Conservation (phyloP, 2,329 filamentous ascomycete genomes). For the Aureobasidium zeae region DNA sequence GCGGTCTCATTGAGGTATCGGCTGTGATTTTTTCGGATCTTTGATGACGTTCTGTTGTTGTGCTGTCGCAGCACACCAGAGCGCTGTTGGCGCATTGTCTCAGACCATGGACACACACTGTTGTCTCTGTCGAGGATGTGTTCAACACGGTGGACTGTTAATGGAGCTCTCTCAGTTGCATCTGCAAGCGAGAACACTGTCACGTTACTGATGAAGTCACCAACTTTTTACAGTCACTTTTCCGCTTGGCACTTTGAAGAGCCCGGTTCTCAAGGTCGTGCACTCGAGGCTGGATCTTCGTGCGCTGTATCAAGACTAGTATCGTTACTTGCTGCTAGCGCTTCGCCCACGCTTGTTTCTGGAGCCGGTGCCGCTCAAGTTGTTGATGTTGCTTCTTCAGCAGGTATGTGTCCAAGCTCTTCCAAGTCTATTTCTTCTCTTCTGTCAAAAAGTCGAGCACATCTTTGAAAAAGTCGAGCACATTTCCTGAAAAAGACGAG, state of each 20-base stretch:
- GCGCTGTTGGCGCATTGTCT: conserved; percentile 13
- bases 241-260: conserved; percentile 8
- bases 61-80: conserved; percentile 7
- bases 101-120: conserved; percentile 14
- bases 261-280: background rate
- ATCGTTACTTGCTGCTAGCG: conserved; percentile 8
- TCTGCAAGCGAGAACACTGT: conserved; percentile 14
- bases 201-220: conserved; percentile 16
- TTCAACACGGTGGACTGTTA: conserved; percentile 15
- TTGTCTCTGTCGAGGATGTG: conserved; percentile 16
- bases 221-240: conserved; percentile 15
- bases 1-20: too few relatives aligned
- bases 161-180: conserved; percentile 11
- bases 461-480: conserved; percentile 9
- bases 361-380: conserved; percentile 1
- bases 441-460: background rate
- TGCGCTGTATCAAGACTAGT: conserved; percentile 10
- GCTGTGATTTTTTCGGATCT: too few relatives aligned
- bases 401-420: conserved; percentile 7
- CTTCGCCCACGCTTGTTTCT: conserved; percentile 9
- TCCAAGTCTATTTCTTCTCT: conserved; percentile 7
- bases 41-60: background rate
- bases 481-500: background rate
- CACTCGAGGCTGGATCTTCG: conserved; percentile 4
- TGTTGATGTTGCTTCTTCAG: too few relatives aligned